Evolutionary conservation across 75 land plant species (phyloP), one percentile per base, ranked within the genome.

Genomic region (Ceratopteris richardii): DNA sequence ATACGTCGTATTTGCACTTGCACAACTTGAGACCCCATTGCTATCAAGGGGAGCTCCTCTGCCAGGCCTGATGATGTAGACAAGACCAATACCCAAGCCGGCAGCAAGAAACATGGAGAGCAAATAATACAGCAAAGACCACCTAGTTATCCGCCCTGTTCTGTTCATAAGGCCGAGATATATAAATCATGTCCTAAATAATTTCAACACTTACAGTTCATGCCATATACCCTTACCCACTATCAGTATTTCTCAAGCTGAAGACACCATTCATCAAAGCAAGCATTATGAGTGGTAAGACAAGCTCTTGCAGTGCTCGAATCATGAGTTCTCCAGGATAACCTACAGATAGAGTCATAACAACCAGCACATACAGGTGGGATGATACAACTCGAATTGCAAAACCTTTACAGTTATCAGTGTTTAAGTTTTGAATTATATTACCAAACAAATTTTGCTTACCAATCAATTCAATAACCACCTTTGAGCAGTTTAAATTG

Each of bases 291-390:
- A 72, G 44, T 13, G 75, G 75, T 63, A 72, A 53, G 24, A 72
- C 69, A 39, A 69, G 66, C 58, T 69, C 72, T 47, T 62, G 66
- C 48, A 69, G 31, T 54, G 72, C 72, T n/a, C 75, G 75, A 58
- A 72, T 72, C 54, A 72, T 50, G 30, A 72, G 50, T 56, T 72
- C 75, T 60, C 75, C 75, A 51, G 69, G 69, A 58, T 72, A 72
- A 17, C 69, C 75, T 72, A 54, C 51, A 24, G 14, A 17, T n/a
- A 7, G 14, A 9, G 3, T 33, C 9, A 4, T 33, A 33, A 33
- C 3, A 33, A 4, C 9, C 37, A 33, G n/a, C n/a, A n/a, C n/a
- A n/a, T n/a, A n/a, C n/a, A n/a, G n/a, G n/a, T 33, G 37, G 37
- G 37, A 9, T 33, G 3, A 33, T 4, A 4, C 9, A 33, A 33